Base-by-base conservation (phyloP, 225 moss, liverwort and hornwort species). In the Antitrichia curtipendula region DNA sequence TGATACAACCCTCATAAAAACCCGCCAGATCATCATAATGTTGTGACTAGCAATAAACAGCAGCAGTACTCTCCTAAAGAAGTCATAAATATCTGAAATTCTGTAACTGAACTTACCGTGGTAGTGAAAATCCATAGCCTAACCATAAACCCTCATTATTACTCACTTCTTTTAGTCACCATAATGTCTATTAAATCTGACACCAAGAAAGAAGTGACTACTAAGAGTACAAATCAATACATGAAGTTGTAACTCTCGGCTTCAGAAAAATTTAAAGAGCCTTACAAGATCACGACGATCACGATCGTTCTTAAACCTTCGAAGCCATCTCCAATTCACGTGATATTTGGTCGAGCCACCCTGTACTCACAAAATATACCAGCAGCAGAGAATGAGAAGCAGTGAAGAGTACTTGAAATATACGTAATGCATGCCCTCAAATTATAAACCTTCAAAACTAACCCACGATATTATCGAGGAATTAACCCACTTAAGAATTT, bases 281-380 rank as follows among this genome's bases (percentile, higher is more conserved):
- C 96, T 92, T 94, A 98, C 97, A 90, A 99, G 97, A 94, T 99
- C 99, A 86, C 99, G 96, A 75, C 99, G 96, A 88, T 99, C 99
- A 73, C 99, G 95, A 79, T 99, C 99, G 80, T 99, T 97, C 91
- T 95, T 99, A 92, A 99, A 99, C 85, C 94, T 94, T 79, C 95
- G 94, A 86, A 99, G 99, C 99, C 99, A 99, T 89, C 91, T 95
- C 97, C 97, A 97, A 89, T 99, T 97, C 79, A 97, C 95, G 89
- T 92, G 90, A 85, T 97, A 99, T 87, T 99, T 99, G 73, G 99
- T 99, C 88, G 99, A 96, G 75, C 99, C 99, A 76, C 99, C 99
- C 98, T 98, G 97, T 62, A 90, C 92, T 95, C 93, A 86, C 52
- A 81, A 88, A 89, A 85, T 50, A 91, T 80, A 78, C 64, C 82